A percentile compares a stretch with the other conserved stretches of the same genome.
Evolutionary conservation across 1,284 basidiomycete species (phyloP).

Genomic region (Phenoliferia sp.): DNA sequence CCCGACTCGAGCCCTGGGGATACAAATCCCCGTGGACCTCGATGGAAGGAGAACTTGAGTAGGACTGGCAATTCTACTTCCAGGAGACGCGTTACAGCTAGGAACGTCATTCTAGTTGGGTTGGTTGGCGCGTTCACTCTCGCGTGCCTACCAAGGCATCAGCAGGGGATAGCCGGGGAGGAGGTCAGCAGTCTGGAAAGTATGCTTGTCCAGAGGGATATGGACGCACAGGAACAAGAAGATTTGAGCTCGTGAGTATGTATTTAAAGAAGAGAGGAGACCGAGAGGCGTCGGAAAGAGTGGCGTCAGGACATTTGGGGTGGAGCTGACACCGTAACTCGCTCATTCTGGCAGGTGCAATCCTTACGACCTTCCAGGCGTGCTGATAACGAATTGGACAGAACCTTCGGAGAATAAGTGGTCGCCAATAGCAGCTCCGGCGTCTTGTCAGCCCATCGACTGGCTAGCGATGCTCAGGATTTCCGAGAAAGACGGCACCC

Average conservation of each 20-base stretch:
- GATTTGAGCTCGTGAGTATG: neutral
- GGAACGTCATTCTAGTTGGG: neutral
- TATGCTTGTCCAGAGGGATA: neutral
- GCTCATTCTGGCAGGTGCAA: neutral
- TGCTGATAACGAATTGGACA: slow-evolving; percentile 17
- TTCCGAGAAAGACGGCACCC: neutral
- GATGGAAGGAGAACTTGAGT: neutral
- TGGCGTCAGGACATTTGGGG: neutral
- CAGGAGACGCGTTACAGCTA: neutral
- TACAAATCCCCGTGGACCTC: neutral
- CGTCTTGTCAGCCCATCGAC: slow-evolving; percentile 21
- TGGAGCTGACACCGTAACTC: neutral
- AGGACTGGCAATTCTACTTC: neutral
- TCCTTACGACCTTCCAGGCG: slow-evolving; percentile 4
- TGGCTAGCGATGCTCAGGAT: slow-evolving; percentile 5
- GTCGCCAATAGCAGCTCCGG: slow-evolving; percentile 12
- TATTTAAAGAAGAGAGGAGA: no score
- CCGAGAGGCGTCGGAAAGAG: no score
- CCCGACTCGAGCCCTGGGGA: neutral
- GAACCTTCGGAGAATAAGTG: slow-evolving; percentile 14
- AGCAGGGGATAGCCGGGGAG: neutral
- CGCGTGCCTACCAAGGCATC: neutral
- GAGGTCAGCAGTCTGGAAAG: neutral
- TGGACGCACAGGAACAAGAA: no score
- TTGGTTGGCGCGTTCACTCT: neutral